Conservation (phyloP, 2,329 filamentous ascomycete species). For the Pyricularia grisea region DNA sequence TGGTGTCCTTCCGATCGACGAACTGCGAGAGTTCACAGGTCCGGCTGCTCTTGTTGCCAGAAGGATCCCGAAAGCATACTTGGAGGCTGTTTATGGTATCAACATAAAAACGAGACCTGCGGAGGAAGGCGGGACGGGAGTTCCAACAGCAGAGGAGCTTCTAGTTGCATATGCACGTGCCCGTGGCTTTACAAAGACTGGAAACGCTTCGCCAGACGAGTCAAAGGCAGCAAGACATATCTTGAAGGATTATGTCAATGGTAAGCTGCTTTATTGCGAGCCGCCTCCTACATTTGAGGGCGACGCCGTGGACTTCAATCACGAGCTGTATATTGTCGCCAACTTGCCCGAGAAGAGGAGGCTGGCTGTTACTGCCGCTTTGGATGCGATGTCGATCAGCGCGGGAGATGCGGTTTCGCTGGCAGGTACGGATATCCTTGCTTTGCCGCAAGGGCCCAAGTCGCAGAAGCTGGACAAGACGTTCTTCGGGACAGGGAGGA, state of each 20-base stretch:
- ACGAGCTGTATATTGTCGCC: slow-evolving; percentile 72
- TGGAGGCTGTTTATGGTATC: slow-evolving; percentile 92
- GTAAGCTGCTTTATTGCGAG: slow-evolving; percentile 86
- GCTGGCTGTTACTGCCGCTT: slow-evolving; percentile 45
- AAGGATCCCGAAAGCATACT: slow-evolving; percentile 76
- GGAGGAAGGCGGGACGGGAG: slow-evolving; percentile 88
- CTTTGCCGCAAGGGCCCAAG: slow-evolving; percentile 56
- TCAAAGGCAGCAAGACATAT: slow-evolving; percentile 82
- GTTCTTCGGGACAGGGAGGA: slow-evolving; percentile 69
- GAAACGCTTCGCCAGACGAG: slow-evolving; percentile 85
- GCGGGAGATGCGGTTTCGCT: slow-evolving; percentile 24
- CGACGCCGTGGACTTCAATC: slow-evolving; percentile 73
- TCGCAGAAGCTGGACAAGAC: slow-evolving; percentile 70
- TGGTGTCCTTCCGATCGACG: slow-evolving; percentile 91
- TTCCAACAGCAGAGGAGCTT: slow-evolving; percentile 76
- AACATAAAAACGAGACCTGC: slow-evolving; percentile 69
- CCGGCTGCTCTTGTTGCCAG: slow-evolving; percentile 75
- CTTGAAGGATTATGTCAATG: slow-evolving; percentile 95
- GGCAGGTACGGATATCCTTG: slow-evolving; percentile 36
- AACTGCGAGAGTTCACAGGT: slow-evolving; percentile 85
- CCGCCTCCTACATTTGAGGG: slow-evolving; percentile 66
- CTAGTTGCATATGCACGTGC: slow-evolving; percentile 80
- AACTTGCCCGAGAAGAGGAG: slow-evolving; percentile 79
- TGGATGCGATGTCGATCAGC: slow-evolving; percentile 33
- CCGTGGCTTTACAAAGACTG: slow-evolving; percentile 82